A percentile compares a stretch with the other conserved stretches of the same genome.
Evolutionary conservation across 2,329 filamentous ascomycete species (phyloP).

Genomic region (Colletotrichum gigasporum): DNA sequence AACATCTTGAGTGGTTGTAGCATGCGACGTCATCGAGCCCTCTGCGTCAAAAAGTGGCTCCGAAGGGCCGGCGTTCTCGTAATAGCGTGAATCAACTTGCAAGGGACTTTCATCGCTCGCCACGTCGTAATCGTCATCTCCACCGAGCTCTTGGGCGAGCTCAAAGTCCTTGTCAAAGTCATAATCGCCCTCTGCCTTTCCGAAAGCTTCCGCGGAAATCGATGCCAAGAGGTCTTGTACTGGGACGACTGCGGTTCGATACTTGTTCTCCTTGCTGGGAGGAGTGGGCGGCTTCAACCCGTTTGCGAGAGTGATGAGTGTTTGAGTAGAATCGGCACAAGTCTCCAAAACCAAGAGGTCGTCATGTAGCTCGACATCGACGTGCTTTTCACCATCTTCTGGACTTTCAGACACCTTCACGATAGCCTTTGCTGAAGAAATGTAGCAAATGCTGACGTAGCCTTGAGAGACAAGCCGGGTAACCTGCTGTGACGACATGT

Average conservation of each 20-base stretch:
- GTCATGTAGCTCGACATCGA: slow-evolving; percentile 85
- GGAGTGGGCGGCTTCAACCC: slow-evolving; percentile 85
- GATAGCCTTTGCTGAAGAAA: slow-evolving; percentile 80
- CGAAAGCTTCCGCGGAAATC: slow-evolving; percentile 87
- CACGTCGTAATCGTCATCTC: slow-evolving; percentile 44
- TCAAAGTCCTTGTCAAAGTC: slow-evolving; percentile 72
- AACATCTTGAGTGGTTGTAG: slow-evolving; percentile 52
- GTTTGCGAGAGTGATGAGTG: slow-evolving; percentile 80
- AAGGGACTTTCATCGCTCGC: slow-evolving; percentile 46
- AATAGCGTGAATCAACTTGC: slow-evolving; percentile 56
- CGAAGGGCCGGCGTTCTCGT: slow-evolving; percentile 51
- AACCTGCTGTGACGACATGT: slow-evolving; percentile 60
- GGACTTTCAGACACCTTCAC: slow-evolving; percentile 68
- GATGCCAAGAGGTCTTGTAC: slow-evolving; percentile 90
- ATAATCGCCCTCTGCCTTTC: slow-evolving; percentile 67
- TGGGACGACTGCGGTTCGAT: slow-evolving; percentile 85
- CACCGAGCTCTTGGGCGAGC: slow-evolving; percentile 59
- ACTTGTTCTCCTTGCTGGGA: slow-evolving; percentile 84
- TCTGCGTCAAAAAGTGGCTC: slow-evolving; percentile 60
- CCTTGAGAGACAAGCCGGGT: slow-evolving; percentile 70
- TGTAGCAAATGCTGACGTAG: slow-evolving; percentile 86
- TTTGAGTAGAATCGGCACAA: slow-evolving; percentile 96
- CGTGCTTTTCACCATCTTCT: slow-evolving; percentile 67
- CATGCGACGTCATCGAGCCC: slow-evolving; percentile 47
- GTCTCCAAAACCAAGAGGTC: slow-evolving; percentile 91